Conservation (phyloP, 768 basidiomycete species). For the Pisolithus tinctorius region DNA sequence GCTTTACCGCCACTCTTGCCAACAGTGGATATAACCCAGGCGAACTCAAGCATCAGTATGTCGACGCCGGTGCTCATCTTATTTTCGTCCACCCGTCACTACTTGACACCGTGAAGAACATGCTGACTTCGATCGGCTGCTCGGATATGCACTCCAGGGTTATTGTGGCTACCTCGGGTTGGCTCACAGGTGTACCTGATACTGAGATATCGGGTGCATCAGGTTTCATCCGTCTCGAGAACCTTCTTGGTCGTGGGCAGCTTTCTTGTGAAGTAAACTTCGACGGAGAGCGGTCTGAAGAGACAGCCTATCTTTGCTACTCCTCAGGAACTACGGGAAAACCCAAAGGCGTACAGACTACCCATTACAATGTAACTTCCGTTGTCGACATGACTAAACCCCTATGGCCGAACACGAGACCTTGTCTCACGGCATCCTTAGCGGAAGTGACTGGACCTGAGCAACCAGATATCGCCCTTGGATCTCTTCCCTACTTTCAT, state of each 20-base stretch:
- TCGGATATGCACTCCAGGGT: conserved; percentile 47
- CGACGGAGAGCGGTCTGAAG: conserved; percentile 43
- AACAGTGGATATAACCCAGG: conserved; percentile 62
- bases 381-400: conserved; percentile 45
- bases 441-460: neutral
- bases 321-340: conserved; percentile 67
- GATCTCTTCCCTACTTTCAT: conserved; percentile 56
- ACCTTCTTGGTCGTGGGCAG: conserved; percentile 45
- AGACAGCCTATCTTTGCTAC: conserved; percentile 64
- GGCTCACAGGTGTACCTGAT: conserved; percentile 31
- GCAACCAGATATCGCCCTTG: conserved; percentile 45
- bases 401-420: conserved; percentile 31
- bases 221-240: conserved; percentile 35
- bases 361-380: conserved; percentile 61
- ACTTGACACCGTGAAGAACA: conserved; percentile 44
- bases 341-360: conserved; percentile 72
- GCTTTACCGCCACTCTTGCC: conserved; percentile 61
- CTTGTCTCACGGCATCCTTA: too few relatives aligned
- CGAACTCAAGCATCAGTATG: conserved; percentile 70
- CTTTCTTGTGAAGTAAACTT: conserved; percentile 50
- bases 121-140: conserved; percentile 47
- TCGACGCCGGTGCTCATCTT: conserved; percentile 55
- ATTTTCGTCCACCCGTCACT: conserved; percentile 61
- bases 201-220: conserved; percentile 24
- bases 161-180: conserved; percentile 47